Evolutionary conservation across 768 basidiomycete genomes (phyloP), one percentile per base, ranked within the genome.

Genomic region (Mycena belliarum): DNA sequence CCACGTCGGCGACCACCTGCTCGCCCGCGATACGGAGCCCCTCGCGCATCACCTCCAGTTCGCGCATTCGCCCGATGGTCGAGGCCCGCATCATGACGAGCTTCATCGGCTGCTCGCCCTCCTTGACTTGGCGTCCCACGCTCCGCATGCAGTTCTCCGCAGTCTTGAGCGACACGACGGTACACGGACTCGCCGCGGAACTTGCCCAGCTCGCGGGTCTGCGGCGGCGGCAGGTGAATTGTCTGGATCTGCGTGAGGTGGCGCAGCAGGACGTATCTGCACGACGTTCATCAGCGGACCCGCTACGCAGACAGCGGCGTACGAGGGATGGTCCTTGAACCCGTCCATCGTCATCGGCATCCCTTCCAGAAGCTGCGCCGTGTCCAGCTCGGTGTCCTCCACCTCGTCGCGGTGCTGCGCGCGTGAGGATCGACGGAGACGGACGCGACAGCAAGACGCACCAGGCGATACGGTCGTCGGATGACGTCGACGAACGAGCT

Each of bases 251-350:
- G 87, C 65, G 86, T 91, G 16, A 99, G 82, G 70, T 98, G 95
- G 10, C 94, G 87, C 60, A 82, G 79, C 28, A 98, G 84, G 18
- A 89, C 88, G 70, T 93, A 95, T 66, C 92, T 93, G 40, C 23
- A 38, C 23, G 29, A 32, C 24, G 51, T 20, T 15, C 33, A 25
- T n/a, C 10, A 43, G 45, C 28, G 29, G 63, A 18, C 16, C 4
- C 16, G 11, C 9, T 4, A 35, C 33, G 14, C 16, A 58, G 61
- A 37, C 41, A 26, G 37, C 52, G 16, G 72, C 87, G 49, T 66
- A 96, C 89, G 96, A 68, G 6, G 95, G 94, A 73, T 99, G 97
- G 66, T 93, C 89, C 70, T 98, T 98, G 83, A 98, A 98, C 2
- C 94, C 97, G 26, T 82, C 78, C 52, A 98, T 80, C 12, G 89